These are phyloP conservation scores for Nepenthes gracilis DNA, from an alignment of 148 eudicot species.

Conservation along the genomic window DNA sequence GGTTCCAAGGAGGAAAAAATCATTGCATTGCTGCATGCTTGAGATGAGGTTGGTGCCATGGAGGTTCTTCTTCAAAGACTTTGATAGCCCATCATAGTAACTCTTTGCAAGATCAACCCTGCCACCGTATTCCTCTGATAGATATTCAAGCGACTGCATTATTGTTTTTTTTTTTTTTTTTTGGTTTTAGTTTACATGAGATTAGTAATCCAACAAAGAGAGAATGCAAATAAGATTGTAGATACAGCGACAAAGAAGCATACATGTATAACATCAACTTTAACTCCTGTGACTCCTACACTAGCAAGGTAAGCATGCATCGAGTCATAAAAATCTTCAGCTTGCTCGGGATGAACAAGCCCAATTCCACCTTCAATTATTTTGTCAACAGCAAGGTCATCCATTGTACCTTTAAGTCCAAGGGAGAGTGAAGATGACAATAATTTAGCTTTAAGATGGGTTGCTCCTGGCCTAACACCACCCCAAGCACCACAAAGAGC, in stretches of 20 bases:
- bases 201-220: background rate
- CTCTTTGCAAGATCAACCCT: slow-evolving; percentile 51
- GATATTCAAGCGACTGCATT: slow-evolving; percentile 44
- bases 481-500: slow-evolving; percentile 73
- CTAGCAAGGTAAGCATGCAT: slow-evolving; percentile 52
- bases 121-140: slow-evolving; percentile 43
- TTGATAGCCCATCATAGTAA: slow-evolving; percentile 42
- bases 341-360: slow-evolving; percentile 56
- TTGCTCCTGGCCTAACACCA: slow-evolving; percentile 53
- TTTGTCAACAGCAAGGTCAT: slow-evolving; percentile 51
- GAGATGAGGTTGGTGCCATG: slow-evolving; percentile 44
- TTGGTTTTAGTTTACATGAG: background rate
- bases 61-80: slow-evolving; percentile 49
- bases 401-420: slow-evolving; percentile 50
- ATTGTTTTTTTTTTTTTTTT: too few species aligned
- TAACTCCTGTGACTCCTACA: slow-evolving; percentile 55
- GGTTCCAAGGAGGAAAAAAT: slow-evolving; percentile 61
- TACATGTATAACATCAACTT: slow-evolving; percentile 69
- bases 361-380: slow-evolving; percentile 52
- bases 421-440: slow-evolving; percentile 37
- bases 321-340: slow-evolving; percentile 40
- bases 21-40: slow-evolving; percentile 73
- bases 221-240: background rate
- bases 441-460: slow-evolving; percentile 31
- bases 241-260: slow-evolving; percentile 3